A percentile compares a stretch with the other conserved stretches of the same genome.
phyloP scores from a whole-genome alignment of 2,329 filamentous ascomycete genomes.

The Calycina marina region DNA sequence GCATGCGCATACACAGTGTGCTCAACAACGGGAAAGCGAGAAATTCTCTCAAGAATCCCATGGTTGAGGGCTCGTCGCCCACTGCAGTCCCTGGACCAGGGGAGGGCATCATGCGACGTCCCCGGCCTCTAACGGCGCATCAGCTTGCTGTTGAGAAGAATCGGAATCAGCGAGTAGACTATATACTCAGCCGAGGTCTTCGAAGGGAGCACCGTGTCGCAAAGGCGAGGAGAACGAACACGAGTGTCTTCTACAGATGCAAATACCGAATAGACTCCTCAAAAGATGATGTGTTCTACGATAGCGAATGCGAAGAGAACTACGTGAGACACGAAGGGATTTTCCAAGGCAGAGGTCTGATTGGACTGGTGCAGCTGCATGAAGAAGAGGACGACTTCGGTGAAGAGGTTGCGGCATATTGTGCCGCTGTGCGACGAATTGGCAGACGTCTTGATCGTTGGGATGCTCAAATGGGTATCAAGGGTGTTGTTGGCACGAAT shows the following conservation, averaged over 20 bases:
- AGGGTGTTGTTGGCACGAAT: constrained; percentile 20
- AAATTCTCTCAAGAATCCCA: constrained; percentile 41
- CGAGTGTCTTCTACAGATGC: constrained; percentile 53
- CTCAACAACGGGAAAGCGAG: constrained; percentile 23
- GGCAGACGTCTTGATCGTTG: constrained; percentile 54
- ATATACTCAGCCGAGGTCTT: constrained; percentile 63
- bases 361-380: constrained; percentile 47
- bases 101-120: constrained; percentile 35
- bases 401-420: constrained; percentile 55
- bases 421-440: constrained; percentile 48
- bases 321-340: constrained; percentile 19
- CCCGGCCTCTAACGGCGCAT: constrained; percentile 65
- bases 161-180: constrained; percentile 64
- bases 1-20: constrained; percentile 19
- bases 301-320: constrained; percentile 45
- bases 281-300: constrained; percentile 36
- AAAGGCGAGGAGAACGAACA: constrained; percentile 43
- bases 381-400: constrained; percentile 60
- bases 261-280: constrained; percentile 47
- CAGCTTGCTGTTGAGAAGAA: constrained; percentile 71
- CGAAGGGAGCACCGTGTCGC: constrained; percentile 49
- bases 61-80: constrained; percentile 46
- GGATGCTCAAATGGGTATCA: constrained; percentile 30
- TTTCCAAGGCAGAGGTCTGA: constrained; percentile 43
- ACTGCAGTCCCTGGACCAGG: constrained; percentile 32